Evolutionary conservation across 2,329 filamentous ascomycete genomes (phyloP), one percentile per base, ranked within the genome.

Genomic region (Trichoderma atrobrunneum): DNA sequence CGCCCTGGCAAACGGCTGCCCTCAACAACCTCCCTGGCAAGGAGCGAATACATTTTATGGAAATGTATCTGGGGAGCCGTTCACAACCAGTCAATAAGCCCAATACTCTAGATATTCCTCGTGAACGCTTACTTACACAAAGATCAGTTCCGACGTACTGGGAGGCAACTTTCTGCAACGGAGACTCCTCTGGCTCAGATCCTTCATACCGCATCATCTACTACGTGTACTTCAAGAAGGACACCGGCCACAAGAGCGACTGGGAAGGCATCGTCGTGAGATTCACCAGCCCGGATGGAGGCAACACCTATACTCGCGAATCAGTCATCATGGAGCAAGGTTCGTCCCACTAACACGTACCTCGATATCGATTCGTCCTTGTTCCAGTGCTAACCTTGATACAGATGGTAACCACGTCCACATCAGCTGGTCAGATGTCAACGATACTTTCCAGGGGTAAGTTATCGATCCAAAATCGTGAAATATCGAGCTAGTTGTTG

Each of bases 141-240:
- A 34, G 11, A 34, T 34, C 32, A 5, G 73, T 76, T 39, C 76
- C 76, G 0, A 74, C 73, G 14, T 76, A 76, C 34, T 76, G 71
- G 54, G 67, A 60, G 2, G 70, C 74, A 1, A 71, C 57, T 7
- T 72, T 74, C 24, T 76, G 76, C 26, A 30, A 57, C 5, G 54
- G 65, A 28, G 65, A 68, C 7, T 60, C 65, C 11, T 60, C 64
- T 11, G 64, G 64, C 21, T 67, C 64, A 1, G 74, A 71, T 16
- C 66, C 73, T 24, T 71, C 73, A 32, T 77, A 74, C 75, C 74
- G 73, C 24, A 73, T 77, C 59, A 75, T 75, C 12, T 77, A 76
- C 67, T 76, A 75, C 32, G 74, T 76, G 24, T 77, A 76, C 70
- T 77, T 76, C 69, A 76, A 76, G 72, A 77, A 76, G 57, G 74